Evolutionary conservation across 139 green algal genomes (phyloP).

Genomic region (Chlamydomonas eustigma): DNA sequence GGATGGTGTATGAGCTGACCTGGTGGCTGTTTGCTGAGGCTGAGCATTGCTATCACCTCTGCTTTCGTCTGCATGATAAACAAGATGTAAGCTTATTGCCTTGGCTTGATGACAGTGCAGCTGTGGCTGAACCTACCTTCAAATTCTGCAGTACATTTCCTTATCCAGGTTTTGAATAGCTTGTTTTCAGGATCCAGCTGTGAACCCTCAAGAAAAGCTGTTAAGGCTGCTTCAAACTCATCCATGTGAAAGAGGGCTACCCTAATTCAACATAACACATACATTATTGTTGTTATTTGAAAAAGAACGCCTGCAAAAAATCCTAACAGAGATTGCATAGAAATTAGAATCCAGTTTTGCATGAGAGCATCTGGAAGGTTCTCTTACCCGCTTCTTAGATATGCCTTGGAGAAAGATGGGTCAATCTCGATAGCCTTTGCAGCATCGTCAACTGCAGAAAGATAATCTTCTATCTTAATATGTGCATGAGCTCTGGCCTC

Average conservation of each 20-base stretch:
- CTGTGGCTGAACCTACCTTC: conserved; percentile 40
- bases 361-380: too few species aligned
- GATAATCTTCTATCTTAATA: conserved; percentile 59
- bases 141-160: conserved; percentile 75
- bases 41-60: not conserved
- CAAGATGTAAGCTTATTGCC: too few species aligned
- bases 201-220: conserved; percentile 59
- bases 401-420: conserved; percentile 45
- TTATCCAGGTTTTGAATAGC: conserved; percentile 60
- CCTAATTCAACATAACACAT: too few species aligned
- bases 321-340: too few species aligned
- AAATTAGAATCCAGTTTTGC: too few species aligned
- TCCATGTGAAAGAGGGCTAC: conserved; percentile 75
- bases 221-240: conserved; percentile 82
- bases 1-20: conserved; percentile 3
- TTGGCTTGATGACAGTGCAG: too few species aligned
- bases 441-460: conserved; percentile 72
- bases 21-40: not conserved
- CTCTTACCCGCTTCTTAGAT: conserved; percentile 55
- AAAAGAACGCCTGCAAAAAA: too few species aligned
- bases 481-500: conserved; percentile 51
- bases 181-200: conserved; percentile 52
- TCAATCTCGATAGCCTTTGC: conserved; percentile 65
- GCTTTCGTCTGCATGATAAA: not conserved
- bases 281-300: too few species aligned